Evolutionary conservation across 2,329 filamentous ascomycete species (phyloP).

Genomic region (Trichoderma asperellum): DNA sequence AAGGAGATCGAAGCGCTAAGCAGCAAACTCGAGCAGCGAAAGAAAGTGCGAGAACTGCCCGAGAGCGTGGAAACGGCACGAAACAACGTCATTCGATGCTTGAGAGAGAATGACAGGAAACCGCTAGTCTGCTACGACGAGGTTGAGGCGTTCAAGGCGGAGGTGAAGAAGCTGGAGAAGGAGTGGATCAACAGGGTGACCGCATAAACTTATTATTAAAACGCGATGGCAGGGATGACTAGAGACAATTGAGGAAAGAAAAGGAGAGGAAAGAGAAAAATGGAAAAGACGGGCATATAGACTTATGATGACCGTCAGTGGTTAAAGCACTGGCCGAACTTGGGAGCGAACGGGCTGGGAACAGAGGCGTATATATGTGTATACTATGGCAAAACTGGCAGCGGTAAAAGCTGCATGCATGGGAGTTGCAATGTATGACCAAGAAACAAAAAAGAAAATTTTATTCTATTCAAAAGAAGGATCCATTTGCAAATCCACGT

Average conservation of each 20-base stretch:
- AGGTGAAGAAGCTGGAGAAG: conserved; percentile 84
- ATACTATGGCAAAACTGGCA: conserved; percentile 39
- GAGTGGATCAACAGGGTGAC: conserved; percentile 85
- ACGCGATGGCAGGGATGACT: neutral
- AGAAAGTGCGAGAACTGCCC: conserved; percentile 70
- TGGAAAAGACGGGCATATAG: neutral
- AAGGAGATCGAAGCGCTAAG: conserved; percentile 64
- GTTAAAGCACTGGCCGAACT: conserved; percentile 8
- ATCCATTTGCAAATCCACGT: conserved; percentile 31
- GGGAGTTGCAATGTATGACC: conserved; percentile 36
- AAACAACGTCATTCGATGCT: conserved; percentile 75
- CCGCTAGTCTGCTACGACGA: conserved; percentile 94
- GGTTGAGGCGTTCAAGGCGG: conserved; percentile 86
- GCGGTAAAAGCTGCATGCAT: conserved; percentile 41
- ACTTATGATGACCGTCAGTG: conserved; percentile 4
- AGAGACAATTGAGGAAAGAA: neutral
- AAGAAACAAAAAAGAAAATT: neutral
- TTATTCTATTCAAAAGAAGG: neutral
- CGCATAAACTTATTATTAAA: conserved; percentile 38
- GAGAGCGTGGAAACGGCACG: conserved; percentile 74
- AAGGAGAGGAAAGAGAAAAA: neutral
- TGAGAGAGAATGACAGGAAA: conserved; percentile 81
- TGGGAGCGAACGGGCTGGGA: conserved; percentile 28
- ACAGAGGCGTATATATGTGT: conserved; percentile 35
- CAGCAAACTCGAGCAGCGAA: conserved; percentile 63